phyloP scores from a whole-genome alignment of 2,329 filamentous ascomycete species.

The Hypoxylon sp. region DNA sequence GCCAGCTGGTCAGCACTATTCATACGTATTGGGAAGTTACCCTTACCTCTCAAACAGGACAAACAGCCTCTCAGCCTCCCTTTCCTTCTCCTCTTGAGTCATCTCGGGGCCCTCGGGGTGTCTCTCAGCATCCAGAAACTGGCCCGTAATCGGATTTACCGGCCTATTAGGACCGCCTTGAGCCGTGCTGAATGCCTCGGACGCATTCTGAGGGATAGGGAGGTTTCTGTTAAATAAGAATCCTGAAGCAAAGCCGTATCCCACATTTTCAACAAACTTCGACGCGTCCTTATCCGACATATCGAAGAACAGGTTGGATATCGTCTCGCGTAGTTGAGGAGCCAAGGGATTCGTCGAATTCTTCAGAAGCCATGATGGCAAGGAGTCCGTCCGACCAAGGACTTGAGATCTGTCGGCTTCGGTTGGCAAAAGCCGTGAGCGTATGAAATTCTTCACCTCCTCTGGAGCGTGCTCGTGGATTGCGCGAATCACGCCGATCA shows the following conservation, averaged over 20 bases:
- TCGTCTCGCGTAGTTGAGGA: conserved; percentile 79
- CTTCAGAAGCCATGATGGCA: conserved; percentile 82
- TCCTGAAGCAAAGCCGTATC: conserved; percentile 93
- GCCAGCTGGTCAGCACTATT: conserved; percentile 38
- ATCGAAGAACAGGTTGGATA: conserved; percentile 87
- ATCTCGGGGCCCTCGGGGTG: conserved; percentile 76
- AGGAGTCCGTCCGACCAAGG: conserved; percentile 80
- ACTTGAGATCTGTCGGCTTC: conserved; percentile 82
- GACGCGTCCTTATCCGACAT: conserved; percentile 85
- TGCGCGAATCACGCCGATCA: conserved; percentile 80
- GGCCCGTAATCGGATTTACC: conserved; percentile 90
- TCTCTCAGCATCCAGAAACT: conserved; percentile 79
- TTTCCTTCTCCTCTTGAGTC: conserved; percentile 92
- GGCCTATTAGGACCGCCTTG: conserved; percentile 55
- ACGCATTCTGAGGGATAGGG: conserved; percentile 76
- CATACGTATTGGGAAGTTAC: neutral
- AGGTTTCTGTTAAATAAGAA: conserved; percentile 90
- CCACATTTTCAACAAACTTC: conserved; percentile 90
- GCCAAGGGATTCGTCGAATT: conserved; percentile 81
- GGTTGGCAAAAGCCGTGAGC: conserved; percentile 79
- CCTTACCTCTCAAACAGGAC: conserved; percentile 87
- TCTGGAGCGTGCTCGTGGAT: conserved; percentile 79
- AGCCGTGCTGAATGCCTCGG: conserved; percentile 64
- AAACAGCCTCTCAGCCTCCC: conserved; percentile 90
- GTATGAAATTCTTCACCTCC: conserved; percentile 73